Base-by-base conservation (phyloP, 106 monocot species). In the Xerophyta viscosa region DNA sequence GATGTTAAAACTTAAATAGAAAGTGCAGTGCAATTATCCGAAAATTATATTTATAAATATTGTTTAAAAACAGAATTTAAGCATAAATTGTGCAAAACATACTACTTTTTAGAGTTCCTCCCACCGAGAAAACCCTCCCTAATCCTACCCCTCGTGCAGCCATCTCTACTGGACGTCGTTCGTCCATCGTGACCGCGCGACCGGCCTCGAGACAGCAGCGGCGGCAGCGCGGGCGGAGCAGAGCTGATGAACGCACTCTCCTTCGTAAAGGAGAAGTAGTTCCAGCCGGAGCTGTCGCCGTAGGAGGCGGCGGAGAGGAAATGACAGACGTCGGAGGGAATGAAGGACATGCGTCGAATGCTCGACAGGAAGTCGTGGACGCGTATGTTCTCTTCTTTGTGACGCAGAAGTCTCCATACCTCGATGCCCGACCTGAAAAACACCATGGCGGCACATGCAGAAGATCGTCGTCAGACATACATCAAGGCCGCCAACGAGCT, bases 331-430 rank as follows among this genome's bases (percentile, higher is more conserved):
- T 71, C 93, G 12, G 87, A 93, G 50, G 87, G 83, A 48, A 48
- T 87, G 50, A 41, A 52, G 13, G 75, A 67, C 20, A 71, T 93
- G 71, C 52, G 87, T 12, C 87, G 68, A 54, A 93, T 93, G 93
- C 77, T 93, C 5, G 83, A 93, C 41, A 76, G 77, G 46, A 87
- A 83, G 93, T 77, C 87, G 1, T 93, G 93, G 93, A 65, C 60
- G n/a, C 60, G 59, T 91, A 91, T 64, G 80, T 86, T 17, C 53
- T 83, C 31, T 75, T 80, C 67, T 92, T 83, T 60, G 58, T 87
- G 27, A 41, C 87, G 12, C 71, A 71, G 48, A 93, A 87, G 58
- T 63, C 66, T 13, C 74, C 87, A 1, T 93, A 84, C 56, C 80
- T 93, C 51, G 83, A 83, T 60, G 28, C 29, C 73, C 21, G 92